Percentiles rank a stretch among this genome's conserved stretches.
phyloP scores from a whole-genome alignment of 108 stramenopile genomes.

The Fragilaria crotonensis region DNA sequence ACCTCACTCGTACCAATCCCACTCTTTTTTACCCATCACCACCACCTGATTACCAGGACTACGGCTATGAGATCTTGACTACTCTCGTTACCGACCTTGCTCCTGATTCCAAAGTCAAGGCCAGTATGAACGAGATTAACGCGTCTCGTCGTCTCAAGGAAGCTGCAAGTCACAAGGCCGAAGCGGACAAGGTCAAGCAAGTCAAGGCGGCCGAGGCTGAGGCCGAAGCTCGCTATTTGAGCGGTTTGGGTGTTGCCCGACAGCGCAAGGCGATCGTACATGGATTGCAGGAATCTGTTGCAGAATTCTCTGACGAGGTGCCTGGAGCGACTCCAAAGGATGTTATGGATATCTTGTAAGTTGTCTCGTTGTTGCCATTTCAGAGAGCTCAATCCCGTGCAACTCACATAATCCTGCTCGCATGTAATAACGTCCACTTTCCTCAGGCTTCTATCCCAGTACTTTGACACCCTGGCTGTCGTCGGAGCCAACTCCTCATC shows the following conservation, averaged over 20 bases:
- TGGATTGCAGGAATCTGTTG: conserved; percentile 83
- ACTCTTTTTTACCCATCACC: no score
- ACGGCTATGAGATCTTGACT: conserved; percentile 82
- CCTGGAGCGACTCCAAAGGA: conserved; percentile 85
- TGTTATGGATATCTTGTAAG: conserved; percentile 88
- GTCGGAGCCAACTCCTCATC: conserved; percentile 87
- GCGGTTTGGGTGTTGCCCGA: conserved; percentile 85
- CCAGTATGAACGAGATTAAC: conserved; percentile 99
- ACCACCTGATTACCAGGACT: no score
- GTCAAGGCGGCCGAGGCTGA: conserved; percentile 94
- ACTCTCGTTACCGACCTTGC: conserved; percentile 94
- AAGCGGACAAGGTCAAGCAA: conserved; percentile 89
- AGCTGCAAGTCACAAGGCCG: conserved; percentile 90
- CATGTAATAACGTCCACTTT: neutral
- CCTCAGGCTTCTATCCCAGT: conserved; percentile 71
- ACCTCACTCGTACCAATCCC: no score
- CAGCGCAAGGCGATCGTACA: conserved; percentile 96
- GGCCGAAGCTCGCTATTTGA: conserved; percentile 87
- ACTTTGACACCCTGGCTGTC: conserved; percentile 85
- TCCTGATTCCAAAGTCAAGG: conserved; percentile 92
- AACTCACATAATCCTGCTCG: neutral
- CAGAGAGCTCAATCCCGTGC: neutral
- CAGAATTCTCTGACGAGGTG: conserved; percentile 76
- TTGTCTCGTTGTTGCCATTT: no score
- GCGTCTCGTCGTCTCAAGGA: conserved; percentile 85